Percentiles rank a stretch among this genome's conserved stretches.
Conservation (phyloP, 192 early-diverging fungal species). For the Chytriomyces confervae region DNA sequence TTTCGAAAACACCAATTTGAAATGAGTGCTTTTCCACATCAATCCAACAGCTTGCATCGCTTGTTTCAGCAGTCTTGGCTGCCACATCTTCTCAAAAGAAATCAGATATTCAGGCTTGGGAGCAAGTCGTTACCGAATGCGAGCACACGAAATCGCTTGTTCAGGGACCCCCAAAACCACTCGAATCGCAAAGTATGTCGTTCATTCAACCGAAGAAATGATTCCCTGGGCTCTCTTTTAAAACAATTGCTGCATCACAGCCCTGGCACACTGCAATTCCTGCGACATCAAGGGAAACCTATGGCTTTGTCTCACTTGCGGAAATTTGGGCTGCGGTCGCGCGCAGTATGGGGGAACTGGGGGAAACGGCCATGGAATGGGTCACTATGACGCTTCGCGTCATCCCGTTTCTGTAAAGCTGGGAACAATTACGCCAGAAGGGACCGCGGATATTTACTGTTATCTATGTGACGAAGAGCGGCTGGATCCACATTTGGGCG, state of each 20-base stretch:
- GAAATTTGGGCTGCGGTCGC: conserved; percentile 92
- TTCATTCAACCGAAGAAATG: background rate
- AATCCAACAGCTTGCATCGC: conserved; percentile 55
- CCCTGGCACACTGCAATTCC: conserved; percentile 72
- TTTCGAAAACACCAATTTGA: background rate
- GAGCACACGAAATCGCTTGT: conserved; percentile 74
- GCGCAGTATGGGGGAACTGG: conserved; percentile 90
- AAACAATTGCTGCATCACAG: conserved; percentile 15
- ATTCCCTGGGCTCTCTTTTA: background rate
- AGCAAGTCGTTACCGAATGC: conserved; percentile 82
- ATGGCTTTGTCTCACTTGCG: conserved; percentile 95
- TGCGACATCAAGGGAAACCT: conserved; percentile 93
- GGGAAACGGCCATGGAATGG: conserved; percentile 93
- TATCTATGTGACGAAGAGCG: conserved; percentile 84
- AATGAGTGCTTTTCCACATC: conserved; percentile 49
- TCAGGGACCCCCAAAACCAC: conserved; percentile 62
- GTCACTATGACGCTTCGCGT: conserved; percentile 78
- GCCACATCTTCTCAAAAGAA: conserved; percentile 83
- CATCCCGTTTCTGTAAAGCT: conserved; percentile 90
- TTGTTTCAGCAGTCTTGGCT: conserved; percentile 73
- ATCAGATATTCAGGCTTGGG: conserved; percentile 93
- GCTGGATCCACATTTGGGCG: conserved; percentile 76
- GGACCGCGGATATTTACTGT: conserved; percentile 88
- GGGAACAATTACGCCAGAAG: conserved; percentile 97
- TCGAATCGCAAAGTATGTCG: conserved; percentile 50